Conservation (phyloP, 164 flowering plant species). For the Tetracentron sinense region DNA sequence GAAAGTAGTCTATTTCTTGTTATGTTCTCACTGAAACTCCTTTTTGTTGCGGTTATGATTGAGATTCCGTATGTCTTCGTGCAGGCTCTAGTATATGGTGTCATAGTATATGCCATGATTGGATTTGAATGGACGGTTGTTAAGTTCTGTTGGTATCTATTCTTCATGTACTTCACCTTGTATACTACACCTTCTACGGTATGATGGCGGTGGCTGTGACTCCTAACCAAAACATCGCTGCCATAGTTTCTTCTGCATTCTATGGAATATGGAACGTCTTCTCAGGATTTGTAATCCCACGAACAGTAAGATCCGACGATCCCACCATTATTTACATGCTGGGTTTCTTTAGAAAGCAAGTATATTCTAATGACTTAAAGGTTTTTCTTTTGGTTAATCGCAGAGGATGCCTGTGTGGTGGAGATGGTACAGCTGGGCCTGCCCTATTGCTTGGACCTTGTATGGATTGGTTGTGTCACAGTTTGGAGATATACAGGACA, state of each 20-base stretch:
- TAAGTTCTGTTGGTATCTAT: conserved; percentile 39
- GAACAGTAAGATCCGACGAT: too few species aligned
- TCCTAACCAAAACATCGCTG: conserved; percentile 27
- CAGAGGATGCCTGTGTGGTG: conserved; percentile 42
- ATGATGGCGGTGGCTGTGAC: conserved; percentile 42
- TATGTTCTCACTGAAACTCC: neutral
- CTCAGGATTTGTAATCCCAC: conserved; percentile 18
- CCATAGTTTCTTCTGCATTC: conserved; percentile 22
- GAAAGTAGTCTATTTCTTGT: neutral
- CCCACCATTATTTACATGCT: too few species aligned
- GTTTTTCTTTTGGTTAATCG: neutral
- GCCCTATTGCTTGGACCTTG: conserved; percentile 58
- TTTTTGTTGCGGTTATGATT: conserved; percentile 27
- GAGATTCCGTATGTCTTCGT: too few species aligned
- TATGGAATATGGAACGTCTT: conserved; percentile 24
- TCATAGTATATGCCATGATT: conserved; percentile 39
- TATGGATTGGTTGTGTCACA: conserved; percentile 42
- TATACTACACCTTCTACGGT: conserved; percentile 44
- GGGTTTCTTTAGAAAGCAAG: too few species aligned
- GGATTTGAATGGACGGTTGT: conserved; percentile 38
- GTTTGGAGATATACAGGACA: conserved; percentile 29
- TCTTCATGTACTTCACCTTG: conserved; percentile 37
- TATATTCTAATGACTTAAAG: too few species aligned
- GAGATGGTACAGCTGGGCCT: conserved; percentile 59
- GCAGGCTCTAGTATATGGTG: too few species aligned